phyloP scores from a whole-genome alignment of 2,329 filamentous ascomycete genomes.

The Scopulariopsis brevicaulis region DNA sequence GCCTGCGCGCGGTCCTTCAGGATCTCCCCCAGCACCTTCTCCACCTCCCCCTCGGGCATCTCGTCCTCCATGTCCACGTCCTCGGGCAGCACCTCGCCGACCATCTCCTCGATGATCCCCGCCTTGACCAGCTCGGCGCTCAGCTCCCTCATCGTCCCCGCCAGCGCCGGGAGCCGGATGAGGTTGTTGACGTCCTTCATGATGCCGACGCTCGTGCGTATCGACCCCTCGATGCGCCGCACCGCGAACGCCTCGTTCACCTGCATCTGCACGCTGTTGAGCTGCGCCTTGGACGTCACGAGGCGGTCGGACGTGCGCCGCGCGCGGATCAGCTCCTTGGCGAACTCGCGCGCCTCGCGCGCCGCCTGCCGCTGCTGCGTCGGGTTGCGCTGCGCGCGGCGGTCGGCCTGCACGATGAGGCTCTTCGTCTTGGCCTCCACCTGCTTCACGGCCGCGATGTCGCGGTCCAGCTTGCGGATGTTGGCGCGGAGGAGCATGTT shows the following conservation, averaged over 20 bases:
- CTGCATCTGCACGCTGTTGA: constrained; percentile 91
- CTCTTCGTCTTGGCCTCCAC: constrained; percentile 77
- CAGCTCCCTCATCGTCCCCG: constrained; percentile 79
- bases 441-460: constrained; percentile 67
- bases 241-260: constrained; percentile 94
- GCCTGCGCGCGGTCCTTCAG: constrained; percentile 60
- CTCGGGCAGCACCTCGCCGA: constrained; percentile 73
- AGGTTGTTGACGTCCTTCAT: constrained; percentile 95
- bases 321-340: constrained; percentile 72
- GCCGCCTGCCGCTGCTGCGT: constrained; percentile 68
- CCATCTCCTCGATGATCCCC: constrained; percentile 96
- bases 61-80: constrained; percentile 65
- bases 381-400: constrained; percentile 70
- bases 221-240: constrained; percentile 88
- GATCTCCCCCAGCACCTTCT: constrained; percentile 86
- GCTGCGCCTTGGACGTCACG: constrained; percentile 79
- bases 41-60: constrained; percentile 69
- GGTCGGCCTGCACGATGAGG: constrained; percentile 73
- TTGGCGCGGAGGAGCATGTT: constrained; percentile 83
- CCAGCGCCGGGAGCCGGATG: constrained; percentile 65
- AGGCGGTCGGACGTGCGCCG: constrained; percentile 66
- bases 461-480: constrained; percentile 87
- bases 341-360: constrained; percentile 77
- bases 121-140: constrained; percentile 84
- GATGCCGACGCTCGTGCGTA: constrained; percentile 75